phyloP scores from a whole-genome alignment of 108 stramenopile species.

The Cyclotella kingstonii region DNA sequence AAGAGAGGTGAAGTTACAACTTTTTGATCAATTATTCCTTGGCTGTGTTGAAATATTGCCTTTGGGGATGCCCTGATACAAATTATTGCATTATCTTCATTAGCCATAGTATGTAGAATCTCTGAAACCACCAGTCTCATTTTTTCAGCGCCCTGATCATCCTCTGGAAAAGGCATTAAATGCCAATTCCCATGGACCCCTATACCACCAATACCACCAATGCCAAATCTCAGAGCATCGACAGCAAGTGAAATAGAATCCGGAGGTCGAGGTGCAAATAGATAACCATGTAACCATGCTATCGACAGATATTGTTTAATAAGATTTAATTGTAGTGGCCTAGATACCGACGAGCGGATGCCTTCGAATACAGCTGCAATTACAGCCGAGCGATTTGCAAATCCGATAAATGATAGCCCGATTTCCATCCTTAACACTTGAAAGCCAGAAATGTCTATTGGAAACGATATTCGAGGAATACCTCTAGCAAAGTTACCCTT shows the following conservation, averaged over 20 bases:
- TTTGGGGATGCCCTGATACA: constrained; percentile 57
- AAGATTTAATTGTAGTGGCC: constrained; percentile 48
- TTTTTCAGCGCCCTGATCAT: constrained; percentile 25
- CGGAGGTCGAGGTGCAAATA: constrained; percentile 62
- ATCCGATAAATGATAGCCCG: constrained; percentile 61
- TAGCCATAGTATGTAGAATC: constrained; percentile 47
- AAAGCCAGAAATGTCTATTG: constrained; percentile 73
- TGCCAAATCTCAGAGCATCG: constrained; percentile 65
- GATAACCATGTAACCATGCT: constrained; percentile 66
- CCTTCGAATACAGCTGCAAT: constrained; percentile 67
- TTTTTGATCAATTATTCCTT: constrained; percentile 41
- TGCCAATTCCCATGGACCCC: constrained; percentile 53
- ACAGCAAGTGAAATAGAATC: constrained; percentile 80
- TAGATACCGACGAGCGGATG: constrained; percentile 35
- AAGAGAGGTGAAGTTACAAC: constrained; percentile 49
- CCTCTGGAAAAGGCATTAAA: constrained; percentile 54
- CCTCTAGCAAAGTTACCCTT: constrained; percentile 39
- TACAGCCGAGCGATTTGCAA: constrained; percentile 67
- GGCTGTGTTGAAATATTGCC: constrained; percentile 35
- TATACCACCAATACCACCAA: constrained; percentile 52
- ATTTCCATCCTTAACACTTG: constrained; percentile 72
- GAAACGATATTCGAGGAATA: constrained; percentile 67
- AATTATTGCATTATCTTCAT: constrained; percentile 58
- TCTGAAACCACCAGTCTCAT: constrained; percentile 45
- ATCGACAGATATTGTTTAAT: constrained; percentile 59